Evolutionary conservation across 805 yeast species (phyloP).

Genomic region (Wickerhamomyces sydowiorum): DNA sequence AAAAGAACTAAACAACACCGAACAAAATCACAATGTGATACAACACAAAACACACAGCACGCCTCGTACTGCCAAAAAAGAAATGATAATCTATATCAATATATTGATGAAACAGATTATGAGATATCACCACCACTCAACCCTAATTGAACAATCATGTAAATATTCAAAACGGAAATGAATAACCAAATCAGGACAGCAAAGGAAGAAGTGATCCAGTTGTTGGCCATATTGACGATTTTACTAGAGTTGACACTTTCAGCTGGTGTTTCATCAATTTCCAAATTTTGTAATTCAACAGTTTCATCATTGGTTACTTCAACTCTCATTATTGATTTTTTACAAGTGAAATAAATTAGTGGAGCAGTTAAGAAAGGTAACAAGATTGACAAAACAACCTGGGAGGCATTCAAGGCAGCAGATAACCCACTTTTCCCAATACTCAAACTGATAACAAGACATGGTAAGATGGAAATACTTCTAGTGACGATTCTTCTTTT

Average conservation of each 20-base stretch:
- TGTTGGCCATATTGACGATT: conserved; percentile 55
- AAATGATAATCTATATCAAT: conserved; percentile 2
- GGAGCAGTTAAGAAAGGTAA: conserved; percentile 86
- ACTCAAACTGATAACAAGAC: conserved; percentile 62
- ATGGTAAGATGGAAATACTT: conserved; percentile 73
- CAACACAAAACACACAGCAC: not conserved
- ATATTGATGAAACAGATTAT: conserved; percentile 6
- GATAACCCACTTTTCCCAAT: conserved; percentile 72
- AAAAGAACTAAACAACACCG: too few relatives aligned
- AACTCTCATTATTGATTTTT: conserved; percentile 61
- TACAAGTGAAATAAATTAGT: conserved; percentile 73
- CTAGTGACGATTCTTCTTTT: conserved; percentile 73
- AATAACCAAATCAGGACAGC: conserved; percentile 65
- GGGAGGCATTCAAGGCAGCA: conserved; percentile 75
- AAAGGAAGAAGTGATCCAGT: conserved; percentile 45
- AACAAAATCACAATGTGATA: not conserved
- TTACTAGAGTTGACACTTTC: conserved; percentile 6
- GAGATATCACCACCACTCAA: conserved; percentile 2
- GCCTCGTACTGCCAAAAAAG: too few relatives aligned
- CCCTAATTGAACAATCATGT: conserved; percentile 43
- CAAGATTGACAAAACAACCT: conserved; percentile 75
- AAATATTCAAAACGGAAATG: conserved; percentile 65
- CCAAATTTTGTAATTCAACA: conserved; percentile 11
- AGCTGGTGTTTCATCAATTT: conserved; percentile 5
- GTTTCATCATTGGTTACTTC: conserved; percentile 25